Base-by-base conservation (phyloP, 2,329 filamentous ascomycete genomes). In the Pseudogymnoascus verrucosus region DNA sequence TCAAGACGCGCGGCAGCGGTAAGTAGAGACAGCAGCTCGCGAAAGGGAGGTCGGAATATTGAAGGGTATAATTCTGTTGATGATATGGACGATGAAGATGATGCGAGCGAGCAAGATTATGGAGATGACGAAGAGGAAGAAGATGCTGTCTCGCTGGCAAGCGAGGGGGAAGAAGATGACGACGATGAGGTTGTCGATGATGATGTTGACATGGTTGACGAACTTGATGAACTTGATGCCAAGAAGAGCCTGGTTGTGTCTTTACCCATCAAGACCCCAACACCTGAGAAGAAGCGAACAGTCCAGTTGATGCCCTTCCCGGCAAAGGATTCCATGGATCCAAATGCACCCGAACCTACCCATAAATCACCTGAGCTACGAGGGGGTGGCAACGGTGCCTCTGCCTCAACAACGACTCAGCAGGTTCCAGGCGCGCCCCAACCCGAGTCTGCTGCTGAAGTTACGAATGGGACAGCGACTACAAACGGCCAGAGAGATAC, bases 111-210 rank as follows among this genome's bases (percentile, higher is more conserved):
- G 67, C 90, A 86, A 72, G 88, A 91, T 51, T 88, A 89, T 61
- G 89, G 87, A 10, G 89, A 89, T 63, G 89, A 92, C 64, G 89
- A 89, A 64, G 86, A 91, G 63, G 84, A 82, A 26, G 85, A 87
- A 26, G 87, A 87, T 5, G 87, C 90, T 62, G 80, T 88, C 16
- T 83, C 84, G 0, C 80, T 84, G 62, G 83, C 83, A 4, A 84
- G 84, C 31, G 80, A 84, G 1, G 79, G 82, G 14, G 68, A 67
- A 10, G 72, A 72, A 31, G 74, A 72, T 19, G 72, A 72, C 28
- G 77, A 77, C 23, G 78, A 80, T 34, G 78, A 77, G 81, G 74
- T 62, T 72, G 78, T 78, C 10, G 83, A 86, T 40, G 59, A 61
- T 28, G 59, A 40, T n/a, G 73, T 83, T 21, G 80, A 82, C 59